Percentiles rank a stretch among this genome's conserved stretches.
Evolutionary conservation across 2,329 filamentous ascomycete genomes (phyloP).

Genomic region (Ascocoryne sarcoides): DNA sequence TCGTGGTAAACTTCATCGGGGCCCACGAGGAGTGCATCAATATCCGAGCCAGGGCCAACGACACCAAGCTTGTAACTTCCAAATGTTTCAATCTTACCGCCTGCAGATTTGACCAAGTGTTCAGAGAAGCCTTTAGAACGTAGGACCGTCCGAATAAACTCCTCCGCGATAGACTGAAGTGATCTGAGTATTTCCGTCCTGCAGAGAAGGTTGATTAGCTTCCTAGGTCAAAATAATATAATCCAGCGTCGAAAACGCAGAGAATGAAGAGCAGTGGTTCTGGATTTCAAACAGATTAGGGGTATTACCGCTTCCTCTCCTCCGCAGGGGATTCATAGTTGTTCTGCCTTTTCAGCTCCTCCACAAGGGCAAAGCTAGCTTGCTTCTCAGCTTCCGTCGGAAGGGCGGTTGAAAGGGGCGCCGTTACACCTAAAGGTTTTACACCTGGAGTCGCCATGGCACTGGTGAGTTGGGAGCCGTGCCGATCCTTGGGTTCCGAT

Average conservation of each 20-base stretch:
- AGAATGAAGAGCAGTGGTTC: neutral
- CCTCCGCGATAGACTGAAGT: constrained; percentile 70
- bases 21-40: constrained; percentile 88
- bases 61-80: constrained; percentile 93
- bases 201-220: constrained; percentile 33
- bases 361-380: constrained; percentile 69
- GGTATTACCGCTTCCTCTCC: constrained; percentile 64
- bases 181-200: constrained; percentile 53
- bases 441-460: constrained; percentile 23
- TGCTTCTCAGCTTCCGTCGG: constrained; percentile 71
- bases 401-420: constrained; percentile 67
- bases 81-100: constrained; percentile 91
- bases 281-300: neutral
- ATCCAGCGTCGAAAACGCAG: constrained; percentile 1
- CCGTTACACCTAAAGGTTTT: constrained; percentile 57
- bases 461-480: constrained; percentile 3
- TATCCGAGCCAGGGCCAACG: constrained; percentile 92
- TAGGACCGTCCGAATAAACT: constrained; percentile 76
- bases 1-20: constrained; percentile 82
- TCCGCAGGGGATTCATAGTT: constrained; percentile 83
- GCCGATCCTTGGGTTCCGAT: too few species aligned
- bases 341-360: constrained; percentile 79
- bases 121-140: constrained; percentile 52
- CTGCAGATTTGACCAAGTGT: constrained; percentile 70
- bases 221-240: constrained; percentile 7